Conservation (phyloP, 768 basidiomycete genomes). For the Boletus rubroflammeus region DNA sequence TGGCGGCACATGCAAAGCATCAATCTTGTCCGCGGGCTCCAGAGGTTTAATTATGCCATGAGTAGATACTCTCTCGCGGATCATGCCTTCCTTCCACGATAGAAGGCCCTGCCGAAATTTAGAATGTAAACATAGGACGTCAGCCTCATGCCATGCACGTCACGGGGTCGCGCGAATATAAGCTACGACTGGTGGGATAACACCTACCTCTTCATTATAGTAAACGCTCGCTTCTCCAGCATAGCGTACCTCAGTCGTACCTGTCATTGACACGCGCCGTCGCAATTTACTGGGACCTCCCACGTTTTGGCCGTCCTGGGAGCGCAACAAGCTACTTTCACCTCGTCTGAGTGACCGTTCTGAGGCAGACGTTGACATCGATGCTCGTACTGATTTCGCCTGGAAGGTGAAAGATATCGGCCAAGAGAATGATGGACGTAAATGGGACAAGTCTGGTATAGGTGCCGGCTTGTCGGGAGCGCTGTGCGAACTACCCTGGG, state of each 20-base stretch:
- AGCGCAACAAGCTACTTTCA: not conserved
- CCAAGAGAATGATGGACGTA: constrained; percentile 12
- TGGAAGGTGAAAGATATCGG: constrained; percentile 13
- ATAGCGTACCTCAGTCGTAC: constrained; percentile 22
- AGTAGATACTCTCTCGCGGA: constrained; percentile 86
- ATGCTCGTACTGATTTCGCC: constrained; percentile 9
- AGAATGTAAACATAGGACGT: constrained; percentile 1
- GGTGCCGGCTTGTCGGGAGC: not conserved
- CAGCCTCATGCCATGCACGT: not conserved
- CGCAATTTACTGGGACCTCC: constrained; percentile 20
- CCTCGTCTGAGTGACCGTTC: constrained; percentile 7
- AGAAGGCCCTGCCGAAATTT: constrained; percentile 30
- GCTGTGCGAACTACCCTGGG: not conserved
- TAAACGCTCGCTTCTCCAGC: constrained; percentile 70
- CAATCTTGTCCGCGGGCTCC: constrained; percentile 65
- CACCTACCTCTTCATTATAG: constrained; percentile 42
- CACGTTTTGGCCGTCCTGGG: constrained; percentile 17
- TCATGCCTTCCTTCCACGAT: constrained; percentile 60
- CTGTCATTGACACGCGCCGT: constrained; percentile 10
- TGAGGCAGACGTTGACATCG: constrained; percentile 15
- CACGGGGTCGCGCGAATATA: not conserved
- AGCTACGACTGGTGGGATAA: not conserved
- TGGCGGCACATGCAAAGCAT: constrained; percentile 59
- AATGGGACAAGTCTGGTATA: not conserved
- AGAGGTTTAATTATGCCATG: constrained; percentile 79